Percentiles rank a stretch among this genome's conserved stretches.
phyloP scores from a whole-genome alignment of 805 yeast species.

The Zygosaccharomyces bisporus region DNA sequence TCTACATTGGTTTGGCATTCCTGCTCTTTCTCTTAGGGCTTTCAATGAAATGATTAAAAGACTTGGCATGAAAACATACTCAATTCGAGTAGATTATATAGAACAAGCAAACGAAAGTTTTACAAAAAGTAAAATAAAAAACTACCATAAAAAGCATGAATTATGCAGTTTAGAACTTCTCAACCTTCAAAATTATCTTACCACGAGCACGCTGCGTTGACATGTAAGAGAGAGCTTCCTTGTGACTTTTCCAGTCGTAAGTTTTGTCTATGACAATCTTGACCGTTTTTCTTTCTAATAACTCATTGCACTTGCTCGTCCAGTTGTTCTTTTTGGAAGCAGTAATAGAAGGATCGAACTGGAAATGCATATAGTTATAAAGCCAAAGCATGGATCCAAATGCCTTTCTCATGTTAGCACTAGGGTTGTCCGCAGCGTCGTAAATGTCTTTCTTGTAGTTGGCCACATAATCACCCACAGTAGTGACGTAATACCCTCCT shows the following conservation, averaged over 20 bases:
- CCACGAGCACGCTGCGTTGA: constrained; percentile 57
- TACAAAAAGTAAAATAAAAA: not conserved
- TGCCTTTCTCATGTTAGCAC: constrained; percentile 36
- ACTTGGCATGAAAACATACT: constrained; percentile 3
- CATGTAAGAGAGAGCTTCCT: constrained; percentile 53
- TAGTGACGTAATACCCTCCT: constrained; percentile 52
- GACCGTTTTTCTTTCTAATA: constrained; percentile 46
- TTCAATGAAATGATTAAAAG: constrained; percentile 29
- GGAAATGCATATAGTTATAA: constrained; percentile 37
- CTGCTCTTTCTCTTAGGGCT: constrained; percentile 33
- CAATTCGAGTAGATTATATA: constrained; percentile 12
- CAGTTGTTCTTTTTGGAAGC: constrained; percentile 36
- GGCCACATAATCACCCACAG: constrained; percentile 57
- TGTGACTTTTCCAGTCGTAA: constrained; percentile 51
- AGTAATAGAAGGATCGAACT: constrained; percentile 34
- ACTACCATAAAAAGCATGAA: not conserved
- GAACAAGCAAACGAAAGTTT: constrained; percentile 9
- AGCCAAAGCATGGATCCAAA: constrained; percentile 38
- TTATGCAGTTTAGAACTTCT: constrained; percentile 34
- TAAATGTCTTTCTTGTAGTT: constrained; percentile 39
- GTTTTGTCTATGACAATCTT: constrained; percentile 52
- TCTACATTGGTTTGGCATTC: constrained; percentile 37
- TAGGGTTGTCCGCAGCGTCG: constrained; percentile 36
- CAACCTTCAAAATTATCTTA: constrained; percentile 55
- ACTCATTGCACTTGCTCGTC: constrained; percentile 41